These are phyloP conservation scores for Aspergillus intermedius DNA, from an alignment of 2,329 filamentous ascomycete species.

Conservation along the genomic window DNA sequence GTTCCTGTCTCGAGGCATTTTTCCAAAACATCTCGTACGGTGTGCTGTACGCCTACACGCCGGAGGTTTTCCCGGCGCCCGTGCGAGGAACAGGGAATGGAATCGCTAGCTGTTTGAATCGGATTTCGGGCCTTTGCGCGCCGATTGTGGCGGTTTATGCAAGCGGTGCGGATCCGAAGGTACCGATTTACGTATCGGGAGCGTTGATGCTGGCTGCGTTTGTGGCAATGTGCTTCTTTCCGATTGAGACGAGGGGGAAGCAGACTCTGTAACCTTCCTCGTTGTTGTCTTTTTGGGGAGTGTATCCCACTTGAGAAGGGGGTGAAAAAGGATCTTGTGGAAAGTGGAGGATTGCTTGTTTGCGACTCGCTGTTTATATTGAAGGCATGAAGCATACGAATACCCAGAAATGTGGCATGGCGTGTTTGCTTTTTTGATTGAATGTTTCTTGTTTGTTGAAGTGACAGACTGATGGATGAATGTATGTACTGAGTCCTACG, in stretches of 20 bases:
- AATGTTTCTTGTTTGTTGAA: no score
- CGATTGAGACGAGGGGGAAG: slow-evolving; percentile 43
- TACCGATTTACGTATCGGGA: slow-evolving; percentile 42
- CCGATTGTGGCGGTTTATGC: slow-evolving; percentile 42
- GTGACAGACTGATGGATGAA: no score
- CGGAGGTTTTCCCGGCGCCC: slow-evolving; percentile 53
- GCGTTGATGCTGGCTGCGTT: slow-evolving; percentile 40
- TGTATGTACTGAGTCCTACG: no score
- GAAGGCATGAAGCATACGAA: neutral
- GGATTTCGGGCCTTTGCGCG: slow-evolving; percentile 39
- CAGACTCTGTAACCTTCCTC: slow-evolving; percentile 27
- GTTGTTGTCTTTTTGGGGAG: neutral
- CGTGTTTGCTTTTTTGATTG: no score
- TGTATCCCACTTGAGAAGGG: no score
- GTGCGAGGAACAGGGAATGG: slow-evolving; percentile 51
- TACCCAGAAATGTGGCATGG: no score
- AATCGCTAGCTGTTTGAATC: slow-evolving; percentile 40
- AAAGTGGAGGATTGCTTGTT: no score
- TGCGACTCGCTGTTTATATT: no score
- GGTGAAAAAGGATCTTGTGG: no score
- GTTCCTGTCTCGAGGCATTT: slow-evolving; percentile 50
- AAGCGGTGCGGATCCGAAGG: slow-evolving; percentile 30
- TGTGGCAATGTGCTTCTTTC: slow-evolving; percentile 39
- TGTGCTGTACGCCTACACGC: slow-evolving; percentile 53
- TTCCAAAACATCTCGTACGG: slow-evolving; percentile 54